Evolutionary conservation across 768 basidiomycete species (phyloP).

Genomic region (Scleroderma bovista): DNA sequence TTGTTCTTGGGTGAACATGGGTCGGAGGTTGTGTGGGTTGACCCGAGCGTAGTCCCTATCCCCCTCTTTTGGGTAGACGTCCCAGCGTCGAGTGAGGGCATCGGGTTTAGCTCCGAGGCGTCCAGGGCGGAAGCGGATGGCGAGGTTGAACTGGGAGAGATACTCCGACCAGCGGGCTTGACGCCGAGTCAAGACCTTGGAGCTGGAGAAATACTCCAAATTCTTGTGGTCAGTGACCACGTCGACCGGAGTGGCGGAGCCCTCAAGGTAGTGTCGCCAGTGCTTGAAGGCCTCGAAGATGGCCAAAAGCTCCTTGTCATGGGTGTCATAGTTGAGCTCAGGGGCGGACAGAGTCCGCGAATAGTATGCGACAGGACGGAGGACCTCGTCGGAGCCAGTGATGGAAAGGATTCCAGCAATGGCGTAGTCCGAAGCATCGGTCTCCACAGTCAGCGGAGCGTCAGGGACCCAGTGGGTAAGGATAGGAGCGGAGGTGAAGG

Average conservation of each 20-base stretch:
- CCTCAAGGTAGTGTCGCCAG: constrained; percentile 28
- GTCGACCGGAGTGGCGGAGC: not conserved
- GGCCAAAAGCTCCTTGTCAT: constrained; percentile 31
- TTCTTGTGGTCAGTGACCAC: constrained; percentile 33
- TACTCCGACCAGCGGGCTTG: constrained; percentile 30
- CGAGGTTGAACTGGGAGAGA: constrained; percentile 30
- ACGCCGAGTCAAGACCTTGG: constrained; percentile 12
- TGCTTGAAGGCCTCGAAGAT: constrained; percentile 34
- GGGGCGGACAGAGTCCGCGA: no score
- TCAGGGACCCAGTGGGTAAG: no score
- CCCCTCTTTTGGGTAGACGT: not conserved
- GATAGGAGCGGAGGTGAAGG: no score
- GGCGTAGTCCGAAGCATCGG: no score
- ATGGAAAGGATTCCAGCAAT: no score
- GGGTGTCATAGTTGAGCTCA: constrained; percentile 41
- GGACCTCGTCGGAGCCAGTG: no score
- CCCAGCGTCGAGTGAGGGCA: not conserved
- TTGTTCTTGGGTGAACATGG: not conserved
- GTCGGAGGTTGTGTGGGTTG: not conserved
- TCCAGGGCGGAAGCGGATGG: not conserved
- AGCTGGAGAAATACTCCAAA: constrained; percentile 32
- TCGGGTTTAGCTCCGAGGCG: constrained; percentile 6
- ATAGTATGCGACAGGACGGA: no score
- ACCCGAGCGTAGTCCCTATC: not conserved
- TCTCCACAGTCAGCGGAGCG: no score